phyloP scores from a whole-genome alignment of 2,329 filamentous ascomycete genomes.

The Xylaria sp. region DNA sequence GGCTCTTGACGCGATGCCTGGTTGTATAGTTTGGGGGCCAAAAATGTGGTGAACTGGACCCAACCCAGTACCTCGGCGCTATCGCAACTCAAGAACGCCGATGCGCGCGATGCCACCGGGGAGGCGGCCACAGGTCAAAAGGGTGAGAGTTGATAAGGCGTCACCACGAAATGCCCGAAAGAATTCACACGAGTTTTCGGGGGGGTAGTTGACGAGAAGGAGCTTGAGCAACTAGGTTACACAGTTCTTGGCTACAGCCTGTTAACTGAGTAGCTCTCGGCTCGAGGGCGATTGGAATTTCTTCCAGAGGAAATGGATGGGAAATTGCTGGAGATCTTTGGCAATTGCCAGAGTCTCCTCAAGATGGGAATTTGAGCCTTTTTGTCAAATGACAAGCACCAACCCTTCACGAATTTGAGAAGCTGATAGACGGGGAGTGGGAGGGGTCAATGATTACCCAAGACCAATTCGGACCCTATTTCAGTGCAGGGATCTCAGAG shows the following conservation, averaged over 20 bases:
- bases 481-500: conserved; percentile 33
- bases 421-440: conserved; percentile 28
- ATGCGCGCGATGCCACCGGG: conserved; percentile 15
- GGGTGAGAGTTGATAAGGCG: conserved; percentile 2
- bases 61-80: not conserved
- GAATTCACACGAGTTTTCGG: conserved; percentile 15
- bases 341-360: conserved; percentile 5
- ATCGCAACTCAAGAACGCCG: conserved; percentile 6
- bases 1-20: conserved; percentile 16
- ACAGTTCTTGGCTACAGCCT: conserved; percentile 30
- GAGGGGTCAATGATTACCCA: conserved; percentile 32
- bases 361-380: conserved; percentile 23
- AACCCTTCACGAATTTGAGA: conserved; percentile 17
- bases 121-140: not conserved
- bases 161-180: conserved; percentile 5
- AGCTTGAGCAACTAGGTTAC: conserved; percentile 27
- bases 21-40: conserved; percentile 28
- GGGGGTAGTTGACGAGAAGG: conserved; percentile 13
- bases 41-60: conserved; percentile 15
- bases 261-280: conserved; percentile 15
- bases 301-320: not conserved
- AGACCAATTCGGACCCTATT: conserved; percentile 33
- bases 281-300: not conserved
- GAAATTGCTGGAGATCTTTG: conserved; percentile 18
- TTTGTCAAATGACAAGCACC: conserved; percentile 34